Conservation (phyloP, 208 protist species). For the Wallacemonas sp. region DNA sequence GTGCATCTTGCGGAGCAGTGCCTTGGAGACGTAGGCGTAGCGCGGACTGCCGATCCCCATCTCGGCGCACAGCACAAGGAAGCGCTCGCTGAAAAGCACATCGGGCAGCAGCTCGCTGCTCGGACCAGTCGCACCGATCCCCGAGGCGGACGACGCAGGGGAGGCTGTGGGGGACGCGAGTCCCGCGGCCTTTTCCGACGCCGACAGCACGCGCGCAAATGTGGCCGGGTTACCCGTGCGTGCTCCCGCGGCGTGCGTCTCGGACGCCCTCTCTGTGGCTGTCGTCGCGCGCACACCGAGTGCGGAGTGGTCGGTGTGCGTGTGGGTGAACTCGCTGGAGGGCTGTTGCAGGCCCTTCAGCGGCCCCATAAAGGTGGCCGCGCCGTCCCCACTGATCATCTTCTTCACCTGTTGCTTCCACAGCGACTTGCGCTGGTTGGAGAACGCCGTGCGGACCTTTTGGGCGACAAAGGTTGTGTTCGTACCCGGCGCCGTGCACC, state of each 20-base stretch:
- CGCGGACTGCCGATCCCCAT: slow-evolving; percentile 46
- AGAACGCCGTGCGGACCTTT: background rate
- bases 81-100: slow-evolving; percentile 3
- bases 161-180: background rate
- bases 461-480: slow-evolving; percentile 9
- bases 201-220: background rate
- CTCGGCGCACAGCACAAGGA: slow-evolving; percentile 27
- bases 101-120: too few species aligned
- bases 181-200: slow-evolving; percentile 5
- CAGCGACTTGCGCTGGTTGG: slow-evolving; percentile 8
- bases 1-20: slow-evolving; percentile 25
- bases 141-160: too few species aligned
- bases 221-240: background rate
- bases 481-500: background rate
- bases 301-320: background rate
- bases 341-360: slow-evolving; percentile 14
- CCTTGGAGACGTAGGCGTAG: slow-evolving; percentile 32
- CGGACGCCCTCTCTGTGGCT: background rate
- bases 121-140: too few species aligned
- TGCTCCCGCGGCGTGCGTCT: background rate
- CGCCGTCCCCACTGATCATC: slow-evolving; percentile 5
- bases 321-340: background rate
- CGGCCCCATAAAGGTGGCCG: slow-evolving; percentile 8
- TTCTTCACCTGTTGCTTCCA: slow-evolving; percentile 20
- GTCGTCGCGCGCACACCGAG: background rate